Base-by-base conservation (phyloP, 2,329 filamentous ascomycete species). In the Lachnellula subtilissima region DNA sequence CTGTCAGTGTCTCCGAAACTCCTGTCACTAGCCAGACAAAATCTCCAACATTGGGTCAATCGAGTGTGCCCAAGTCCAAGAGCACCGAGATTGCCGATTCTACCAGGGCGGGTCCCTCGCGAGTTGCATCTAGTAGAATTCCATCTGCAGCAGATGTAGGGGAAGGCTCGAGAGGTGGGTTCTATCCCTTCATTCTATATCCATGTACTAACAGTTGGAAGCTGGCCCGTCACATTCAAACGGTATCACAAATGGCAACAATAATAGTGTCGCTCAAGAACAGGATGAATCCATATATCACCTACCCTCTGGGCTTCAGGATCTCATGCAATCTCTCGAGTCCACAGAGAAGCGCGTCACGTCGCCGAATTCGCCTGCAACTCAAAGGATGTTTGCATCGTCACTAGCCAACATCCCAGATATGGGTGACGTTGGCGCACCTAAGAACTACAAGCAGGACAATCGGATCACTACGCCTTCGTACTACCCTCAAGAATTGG, bases 401-500 rank as follows among this genome's bases (percentile, higher is more conserved):
- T 95, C 91, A 25, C 86, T 91, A 63, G 78, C 81, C 23, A 87
- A 78, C 55, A 86, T 85, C 59, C 90, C 92, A 1, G 89, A 93
- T 61, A 79, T 61, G 23, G 73, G 82, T 35, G 94, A 99, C 73
- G 83, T 89, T 19, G 91, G 96, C 67, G 84, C 89, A 58, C 89
- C 91, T 22, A 83, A 87, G 59, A 87, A 87, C 64, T 97, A 97
- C 76, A 86, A 86, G 62, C 92, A 94, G 3, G 87, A 92, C 62
- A 84, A 87, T 61, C 88, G 87, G 25, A 89, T 90, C 73, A 85
- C 87, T 65, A 88, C 88, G 5, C 86, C 86, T 3, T 78, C 89
- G 7, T 89, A 94, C 64, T 99, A 96, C 72, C 94, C 94, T 6
- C 91, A 95, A 69, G 91, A 97, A 69, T 88, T 92, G n/a, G 78